A percentile compares a stretch with the other conserved stretches of the same genome.
Evolutionary conservation across 2,329 filamentous ascomycete genomes (phyloP).

Genomic region (Aspergillus fijiensis): DNA sequence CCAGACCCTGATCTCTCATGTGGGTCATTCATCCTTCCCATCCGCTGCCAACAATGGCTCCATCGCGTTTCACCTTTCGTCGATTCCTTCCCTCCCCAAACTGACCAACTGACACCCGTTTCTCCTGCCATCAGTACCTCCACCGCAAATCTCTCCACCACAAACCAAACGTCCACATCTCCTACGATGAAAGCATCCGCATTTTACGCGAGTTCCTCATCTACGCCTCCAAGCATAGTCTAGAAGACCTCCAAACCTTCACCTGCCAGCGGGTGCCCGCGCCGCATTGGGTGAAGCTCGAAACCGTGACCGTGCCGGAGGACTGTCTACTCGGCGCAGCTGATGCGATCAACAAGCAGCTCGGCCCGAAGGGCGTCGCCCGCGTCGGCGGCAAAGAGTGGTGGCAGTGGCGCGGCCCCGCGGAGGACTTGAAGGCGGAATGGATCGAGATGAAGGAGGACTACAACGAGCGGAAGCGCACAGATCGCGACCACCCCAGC

Average conservation of each 20-base stretch:
- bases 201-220: slow-evolving; percentile 82
- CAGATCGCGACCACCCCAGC: slow-evolving; percentile 43
- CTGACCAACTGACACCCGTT: slow-evolving; percentile 3
- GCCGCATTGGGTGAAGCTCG: slow-evolving; percentile 81
- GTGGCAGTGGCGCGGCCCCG: slow-evolving; percentile 81
- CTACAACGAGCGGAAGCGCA: slow-evolving; percentile 68
- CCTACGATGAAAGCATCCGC: slow-evolving; percentile 89
- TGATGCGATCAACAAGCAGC: slow-evolving; percentile 64
- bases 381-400: slow-evolving; percentile 77
- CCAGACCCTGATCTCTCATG: slow-evolving; percentile 82
- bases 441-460: slow-evolving; percentile 96
- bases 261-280: slow-evolving; percentile 88
- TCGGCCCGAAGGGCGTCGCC: slow-evolving; percentile 73
- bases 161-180: slow-evolving; percentile 85
- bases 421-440: slow-evolving; percentile 71
- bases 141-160: slow-evolving; percentile 72
- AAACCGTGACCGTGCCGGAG: slow-evolving; percentile 65
- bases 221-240: slow-evolving; percentile 82
- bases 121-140: slow-evolving; percentile 63
- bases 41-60: not conserved
- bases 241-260: slow-evolving; percentile 91
- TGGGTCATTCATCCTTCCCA: slow-evolving; percentile 46
- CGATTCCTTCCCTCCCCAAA: not conserved
- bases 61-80: not conserved
- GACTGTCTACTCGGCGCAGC: slow-evolving; percentile 67